phyloP scores from a whole-genome alignment of 2,329 filamentous ascomycete species.

The Epichloe hybrida region DNA sequence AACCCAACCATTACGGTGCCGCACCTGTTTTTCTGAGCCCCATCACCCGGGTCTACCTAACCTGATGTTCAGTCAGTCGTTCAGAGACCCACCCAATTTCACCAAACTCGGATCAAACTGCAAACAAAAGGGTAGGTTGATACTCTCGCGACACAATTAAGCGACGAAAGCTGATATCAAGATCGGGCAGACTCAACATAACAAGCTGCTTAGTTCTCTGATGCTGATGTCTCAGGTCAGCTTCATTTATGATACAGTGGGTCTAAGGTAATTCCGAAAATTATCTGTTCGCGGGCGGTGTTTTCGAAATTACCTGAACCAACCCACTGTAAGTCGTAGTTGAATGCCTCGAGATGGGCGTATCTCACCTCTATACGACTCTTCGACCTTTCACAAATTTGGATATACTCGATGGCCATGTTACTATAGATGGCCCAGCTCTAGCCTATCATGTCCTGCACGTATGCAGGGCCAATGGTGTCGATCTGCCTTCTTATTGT shows the following conservation, averaged over 20 bases:
- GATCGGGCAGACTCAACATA: background rate
- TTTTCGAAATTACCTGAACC: no score
- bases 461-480: constrained; percentile 34
- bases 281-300: no score
- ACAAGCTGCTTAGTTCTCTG: background rate
- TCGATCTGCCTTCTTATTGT: constrained; percentile 47
- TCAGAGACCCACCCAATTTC: background rate
- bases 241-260: no score
- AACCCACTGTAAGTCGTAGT: background rate
- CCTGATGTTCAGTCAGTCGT: no score
- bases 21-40: no score
- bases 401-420: constrained; percentile 25
- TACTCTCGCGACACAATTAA: no score
- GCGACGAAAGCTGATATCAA: background rate
- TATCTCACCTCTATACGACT: constrained; percentile 39
- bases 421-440: constrained; percentile 64
- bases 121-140: background rate
- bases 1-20: no score
- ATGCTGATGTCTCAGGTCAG: no score
- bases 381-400: constrained; percentile 38
- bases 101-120: background rate
- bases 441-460: constrained; percentile 62
- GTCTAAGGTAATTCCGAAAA: no score
- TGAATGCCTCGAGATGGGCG: constrained; percentile 34
- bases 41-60: no score